Conservation (phyloP, 1,139 yeast genomes). For the Insectozyma bohioensis region DNA sequence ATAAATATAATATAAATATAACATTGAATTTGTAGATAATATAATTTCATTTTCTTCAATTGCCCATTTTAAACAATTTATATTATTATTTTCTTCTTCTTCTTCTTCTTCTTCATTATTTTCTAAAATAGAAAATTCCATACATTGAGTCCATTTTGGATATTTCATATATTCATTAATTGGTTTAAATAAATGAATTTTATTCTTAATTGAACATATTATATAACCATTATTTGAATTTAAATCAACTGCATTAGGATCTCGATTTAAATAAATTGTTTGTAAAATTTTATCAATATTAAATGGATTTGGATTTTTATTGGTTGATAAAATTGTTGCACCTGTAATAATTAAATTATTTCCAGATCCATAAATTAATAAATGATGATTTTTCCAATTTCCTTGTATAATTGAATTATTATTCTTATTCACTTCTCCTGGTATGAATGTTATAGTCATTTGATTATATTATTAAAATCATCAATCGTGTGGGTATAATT, state of each 20-base stretch:
- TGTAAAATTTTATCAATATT: slow-evolving; percentile 51
- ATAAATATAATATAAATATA: slow-evolving; percentile 54
- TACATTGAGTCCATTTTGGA: slow-evolving; percentile 49
- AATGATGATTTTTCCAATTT: slow-evolving; percentile 65
- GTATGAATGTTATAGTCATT: slow-evolving; percentile 71
- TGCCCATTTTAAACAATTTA: slow-evolving; percentile 71
- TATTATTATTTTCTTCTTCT: slow-evolving; percentile 23
- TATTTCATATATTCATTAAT: slow-evolving; percentile 41
- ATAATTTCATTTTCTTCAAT: slow-evolving; percentile 53
- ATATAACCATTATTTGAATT: slow-evolving; percentile 58
- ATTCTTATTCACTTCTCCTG: slow-evolving; percentile 76
- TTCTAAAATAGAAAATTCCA: no score
- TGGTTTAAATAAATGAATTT: slow-evolving; percentile 42
- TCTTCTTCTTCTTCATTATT: no score
- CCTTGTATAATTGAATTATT: slow-evolving; percentile 59
- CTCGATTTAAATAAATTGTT: slow-evolving; percentile 69
- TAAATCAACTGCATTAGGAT: slow-evolving; percentile 66
- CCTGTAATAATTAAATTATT: slow-evolving; percentile 68
- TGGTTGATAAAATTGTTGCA: slow-evolving; percentile 15
- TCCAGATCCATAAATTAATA: slow-evolving; percentile 82
- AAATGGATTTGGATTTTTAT: slow-evolving; percentile 13
- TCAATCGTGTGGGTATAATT: no score
- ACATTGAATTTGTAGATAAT: slow-evolving; percentile 52
- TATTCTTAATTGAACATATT: slow-evolving; percentile 42
- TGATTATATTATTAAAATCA: no score